Percentiles rank a stretch among this genome's conserved stretches.
These are phyloP conservation scores for Ascochyta clinopodiicola DNA, from an alignment of 2,329 filamentous ascomycete genomes.

Conservation along the genomic window DNA sequence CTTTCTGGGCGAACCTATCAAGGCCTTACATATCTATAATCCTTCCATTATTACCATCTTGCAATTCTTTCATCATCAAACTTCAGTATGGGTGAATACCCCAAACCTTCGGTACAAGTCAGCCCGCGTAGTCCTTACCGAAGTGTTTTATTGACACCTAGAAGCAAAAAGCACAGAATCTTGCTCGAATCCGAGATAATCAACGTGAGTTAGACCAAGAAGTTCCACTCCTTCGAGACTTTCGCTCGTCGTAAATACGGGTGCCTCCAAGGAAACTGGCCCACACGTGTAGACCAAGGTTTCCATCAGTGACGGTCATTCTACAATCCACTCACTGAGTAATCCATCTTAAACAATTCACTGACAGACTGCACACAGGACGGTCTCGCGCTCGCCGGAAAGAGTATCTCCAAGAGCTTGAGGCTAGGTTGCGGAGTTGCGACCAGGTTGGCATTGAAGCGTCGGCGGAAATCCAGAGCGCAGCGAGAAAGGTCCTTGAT, in stretches of 20 bases:
- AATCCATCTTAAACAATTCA: not conserved
- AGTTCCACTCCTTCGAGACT: not conserved
- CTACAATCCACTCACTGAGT: not conserved
- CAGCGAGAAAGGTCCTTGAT: constrained; percentile 70
- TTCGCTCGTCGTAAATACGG: not conserved
- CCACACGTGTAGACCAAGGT: not conserved
- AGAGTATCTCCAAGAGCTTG: constrained; percentile 74
- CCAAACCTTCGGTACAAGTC: constrained; percentile 30
- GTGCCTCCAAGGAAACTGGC: not conserved
- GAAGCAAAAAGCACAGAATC: constrained; percentile 48
- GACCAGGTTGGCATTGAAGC: constrained; percentile 72
- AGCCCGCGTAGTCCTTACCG: not conserved
- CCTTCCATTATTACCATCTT: constrained; percentile 14
- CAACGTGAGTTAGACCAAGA: constrained; percentile 55
- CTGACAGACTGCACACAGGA: constrained; percentile 43
- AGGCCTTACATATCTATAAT: constrained; percentile 13
- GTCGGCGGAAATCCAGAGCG: constrained; percentile 73
- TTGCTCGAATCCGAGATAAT: constrained; percentile 74
- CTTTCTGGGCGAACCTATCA: constrained; percentile 27
- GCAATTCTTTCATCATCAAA: constrained; percentile 12
- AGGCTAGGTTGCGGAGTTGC: constrained; percentile 67
- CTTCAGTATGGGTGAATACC: constrained; percentile 38
- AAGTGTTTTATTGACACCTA: constrained; percentile 10
- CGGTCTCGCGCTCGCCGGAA: constrained; percentile 76
- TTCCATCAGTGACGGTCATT: not conserved